phyloP scores from a whole-genome alignment of 2,329 filamentous ascomycete species.

The Microascus cirrosus region DNA sequence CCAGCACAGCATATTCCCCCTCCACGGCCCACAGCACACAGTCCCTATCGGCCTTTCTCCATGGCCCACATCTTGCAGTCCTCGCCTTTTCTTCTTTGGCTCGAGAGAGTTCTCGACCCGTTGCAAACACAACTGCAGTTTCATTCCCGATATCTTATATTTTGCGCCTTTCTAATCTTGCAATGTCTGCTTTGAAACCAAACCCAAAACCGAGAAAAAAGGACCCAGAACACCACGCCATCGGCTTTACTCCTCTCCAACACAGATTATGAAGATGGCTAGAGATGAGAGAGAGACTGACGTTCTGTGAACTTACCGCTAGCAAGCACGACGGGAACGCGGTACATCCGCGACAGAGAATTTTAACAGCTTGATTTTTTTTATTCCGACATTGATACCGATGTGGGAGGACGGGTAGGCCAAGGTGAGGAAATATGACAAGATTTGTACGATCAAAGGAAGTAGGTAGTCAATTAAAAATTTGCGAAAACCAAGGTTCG shows the following conservation, averaged over 20 bases:
- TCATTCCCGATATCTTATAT: not conserved
- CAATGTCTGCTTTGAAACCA: not conserved
- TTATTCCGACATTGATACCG: not conserved
- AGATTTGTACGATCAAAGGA: not conserved
- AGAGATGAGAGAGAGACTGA: not conserved
- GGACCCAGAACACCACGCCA: not conserved
- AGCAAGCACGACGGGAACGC: not conserved
- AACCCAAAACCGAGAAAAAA: not conserved
- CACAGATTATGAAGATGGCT: not conserved
- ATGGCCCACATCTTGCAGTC: not conserved
- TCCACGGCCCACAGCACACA: not conserved
- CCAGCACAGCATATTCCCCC: not conserved
- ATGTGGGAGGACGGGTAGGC: not conserved
- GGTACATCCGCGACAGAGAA: not conserved
- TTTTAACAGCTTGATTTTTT: not conserved
- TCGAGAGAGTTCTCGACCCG: not conserved
- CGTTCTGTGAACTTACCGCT: not conserved
- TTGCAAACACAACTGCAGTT: not conserved
- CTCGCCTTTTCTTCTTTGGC: not conserved
- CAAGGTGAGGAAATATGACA: not conserved
- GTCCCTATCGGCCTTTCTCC: no score
- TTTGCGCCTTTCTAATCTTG: not conserved
- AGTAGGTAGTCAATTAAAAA: not conserved
- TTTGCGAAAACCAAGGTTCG: not conserved
- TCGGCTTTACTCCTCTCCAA: not conserved